These are phyloP conservation scores for Xylaria sp. DNA, from an alignment of 2,329 filamentous ascomycete genomes.

Conservation along the genomic window DNA sequence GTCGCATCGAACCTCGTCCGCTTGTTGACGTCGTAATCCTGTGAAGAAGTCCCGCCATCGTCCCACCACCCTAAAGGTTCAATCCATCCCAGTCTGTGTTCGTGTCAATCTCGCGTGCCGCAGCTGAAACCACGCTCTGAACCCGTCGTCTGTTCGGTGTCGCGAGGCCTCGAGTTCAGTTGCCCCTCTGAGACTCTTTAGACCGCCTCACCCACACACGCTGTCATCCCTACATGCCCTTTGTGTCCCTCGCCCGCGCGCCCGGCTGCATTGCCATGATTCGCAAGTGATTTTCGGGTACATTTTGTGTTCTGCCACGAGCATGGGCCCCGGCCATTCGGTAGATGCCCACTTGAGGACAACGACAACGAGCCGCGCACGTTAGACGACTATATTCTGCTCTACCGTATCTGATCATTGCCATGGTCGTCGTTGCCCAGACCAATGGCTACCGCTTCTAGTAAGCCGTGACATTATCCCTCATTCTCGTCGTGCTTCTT, in stretches of 20 bases:
- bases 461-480: slow-evolving; percentile 35
- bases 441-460: slow-evolving; percentile 47
- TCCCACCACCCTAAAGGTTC: slow-evolving; percentile 20
- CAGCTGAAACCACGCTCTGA: slow-evolving; percentile 25
- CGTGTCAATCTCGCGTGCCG: slow-evolving; percentile 18
- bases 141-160: slow-evolving; percentile 17
- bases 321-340: slow-evolving; percentile 44
- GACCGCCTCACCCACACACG: slow-evolving; percentile 23
- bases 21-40: slow-evolving; percentile 24
- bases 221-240: slow-evolving; percentile 5
- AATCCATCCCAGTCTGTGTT: slow-evolving; percentile 18
- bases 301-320: slow-evolving; percentile 41
- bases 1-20: slow-evolving; percentile 34
- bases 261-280: slow-evolving; percentile 40
- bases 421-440: slow-evolving; percentile 43
- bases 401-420: slow-evolving; percentile 34
- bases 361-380: slow-evolving; percentile 33
- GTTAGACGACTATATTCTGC: slow-evolving; percentile 33
- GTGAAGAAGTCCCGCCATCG: slow-evolving; percentile 21
- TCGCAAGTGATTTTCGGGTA: slow-evolving; percentile 39
- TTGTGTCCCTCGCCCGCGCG: slow-evolving; percentile 27
- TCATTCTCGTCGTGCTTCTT: neutral
- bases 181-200: slow-evolving; percentile 12
- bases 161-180: slow-evolving; percentile 29
- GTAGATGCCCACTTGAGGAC: slow-evolving; percentile 40